Evolutionary conservation across 495 filamentous ascomycete species (phyloP).

Genomic region (Zalerion maritima): DNA sequence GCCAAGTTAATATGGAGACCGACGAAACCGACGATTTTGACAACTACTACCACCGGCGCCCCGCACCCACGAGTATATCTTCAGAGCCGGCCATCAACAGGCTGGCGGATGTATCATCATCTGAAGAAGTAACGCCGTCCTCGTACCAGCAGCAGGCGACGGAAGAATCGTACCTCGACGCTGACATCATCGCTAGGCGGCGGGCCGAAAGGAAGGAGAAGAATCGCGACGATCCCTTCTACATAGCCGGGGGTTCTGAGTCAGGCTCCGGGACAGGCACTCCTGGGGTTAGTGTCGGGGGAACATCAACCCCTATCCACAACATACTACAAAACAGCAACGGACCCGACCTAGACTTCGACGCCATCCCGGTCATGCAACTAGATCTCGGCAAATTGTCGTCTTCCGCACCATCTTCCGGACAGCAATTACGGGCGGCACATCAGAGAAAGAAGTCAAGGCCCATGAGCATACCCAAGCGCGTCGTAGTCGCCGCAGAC

Average conservation of each 20-base stretch:
- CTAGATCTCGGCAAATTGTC: constrained; percentile 50
- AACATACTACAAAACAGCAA: constrained; percentile 53
- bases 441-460: constrained; percentile 12
- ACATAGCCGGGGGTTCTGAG: constrained; percentile 50
- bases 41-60: constrained; percentile 53
- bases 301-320: constrained; percentile 52
- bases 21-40: constrained; percentile 49
- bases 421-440: too few relatives aligned
- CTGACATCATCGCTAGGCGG: constrained; percentile 45
- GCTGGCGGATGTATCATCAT: constrained; percentile 27
- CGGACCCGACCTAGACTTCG: constrained; percentile 67
- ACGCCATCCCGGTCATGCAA: constrained; percentile 89
- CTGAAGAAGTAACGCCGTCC: constrained; percentile 23
- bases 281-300: too few relatives aligned
- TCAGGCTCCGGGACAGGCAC: too few relatives aligned
- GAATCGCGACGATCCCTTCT: constrained; percentile 89
- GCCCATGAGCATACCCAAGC: constrained; percentile 19
- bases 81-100: constrained; percentile 38
- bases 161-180: constrained; percentile 45
- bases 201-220: constrained; percentile 57
- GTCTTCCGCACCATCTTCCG: constrained; percentile 11
- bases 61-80: constrained; percentile 20
- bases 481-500: constrained; percentile 25
- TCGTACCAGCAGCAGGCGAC: constrained; percentile 51
- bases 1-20: constrained; percentile 34